Conservation (phyloP, 2,329 filamentous ascomycete genomes). For the Fusarium cicatricum region DNA sequence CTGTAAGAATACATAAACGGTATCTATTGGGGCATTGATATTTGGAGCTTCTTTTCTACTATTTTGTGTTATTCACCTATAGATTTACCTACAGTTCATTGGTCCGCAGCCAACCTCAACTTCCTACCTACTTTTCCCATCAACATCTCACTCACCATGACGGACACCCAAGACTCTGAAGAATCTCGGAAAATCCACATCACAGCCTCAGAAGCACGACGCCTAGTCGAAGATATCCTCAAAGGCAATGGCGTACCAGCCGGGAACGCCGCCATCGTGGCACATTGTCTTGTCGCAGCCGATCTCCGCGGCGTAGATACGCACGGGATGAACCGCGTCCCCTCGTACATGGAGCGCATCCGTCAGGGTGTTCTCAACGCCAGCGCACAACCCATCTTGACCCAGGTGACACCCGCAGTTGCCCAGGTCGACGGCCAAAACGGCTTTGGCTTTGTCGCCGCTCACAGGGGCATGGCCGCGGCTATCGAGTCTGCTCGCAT, state of each 20-base stretch:
- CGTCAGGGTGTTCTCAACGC: conserved; percentile 73
- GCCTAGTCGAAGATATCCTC: conserved; percentile 64
- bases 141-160: conserved; percentile 16
- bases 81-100: too few relatives aligned
- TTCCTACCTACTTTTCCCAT: not conserved
- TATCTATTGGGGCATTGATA: not conserved
- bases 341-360: conserved; percentile 78
- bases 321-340: conserved; percentile 79
- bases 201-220: conserved; percentile 50
- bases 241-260: conserved; percentile 66
- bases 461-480: conserved; percentile 69
- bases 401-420: conserved; percentile 73
- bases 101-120: too few relatives aligned
- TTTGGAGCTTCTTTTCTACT: not conserved
- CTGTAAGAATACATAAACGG: not conserved
- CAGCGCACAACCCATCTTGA: conserved; percentile 64
- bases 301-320: conserved; percentile 83
- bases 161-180: conserved; percentile 18
- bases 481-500: conserved; percentile 72
- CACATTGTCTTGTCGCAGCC: conserved; percentile 74
- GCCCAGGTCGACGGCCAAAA: conserved; percentile 74
- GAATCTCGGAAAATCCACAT: conserved; percentile 44
- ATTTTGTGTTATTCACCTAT: not conserved
- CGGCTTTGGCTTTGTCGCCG: conserved; percentile 78
- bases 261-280: conserved; percentile 67